These are phyloP conservation scores for Bimuria novae-zelandiae DNA, from an alignment of 2,329 filamentous ascomycete genomes.

Conservation along the genomic window DNA sequence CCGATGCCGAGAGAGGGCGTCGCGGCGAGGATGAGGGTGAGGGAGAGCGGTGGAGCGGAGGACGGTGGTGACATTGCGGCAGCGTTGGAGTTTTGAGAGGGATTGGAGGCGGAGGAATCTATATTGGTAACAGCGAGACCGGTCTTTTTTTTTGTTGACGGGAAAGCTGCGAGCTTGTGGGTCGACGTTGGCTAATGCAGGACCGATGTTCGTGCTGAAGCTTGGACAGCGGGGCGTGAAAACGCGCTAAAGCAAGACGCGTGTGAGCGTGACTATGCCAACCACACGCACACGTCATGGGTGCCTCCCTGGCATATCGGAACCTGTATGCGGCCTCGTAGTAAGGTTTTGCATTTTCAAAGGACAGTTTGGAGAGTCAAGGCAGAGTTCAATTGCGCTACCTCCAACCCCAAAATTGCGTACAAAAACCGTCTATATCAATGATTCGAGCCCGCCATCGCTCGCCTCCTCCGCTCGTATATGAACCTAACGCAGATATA, in stretches of 20 bases:
- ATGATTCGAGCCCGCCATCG: background rate
- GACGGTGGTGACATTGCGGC: constrained; percentile 15
- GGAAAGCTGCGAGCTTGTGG: no score
- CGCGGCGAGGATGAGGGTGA: constrained; percentile 93
- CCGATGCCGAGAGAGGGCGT: constrained; percentile 93
- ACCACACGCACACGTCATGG: no score
- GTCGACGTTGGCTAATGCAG: no score
- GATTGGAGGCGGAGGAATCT: background rate
- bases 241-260: constrained; percentile 27
- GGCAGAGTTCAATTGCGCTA: background rate
- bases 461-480: background rate
- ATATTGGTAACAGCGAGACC: no score
- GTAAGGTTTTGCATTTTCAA: no score
- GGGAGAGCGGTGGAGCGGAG: constrained; percentile 52
- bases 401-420: background rate
- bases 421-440: background rate
- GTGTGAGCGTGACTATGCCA: constrained; percentile 32
- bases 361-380: background rate
- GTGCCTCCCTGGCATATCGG: no score
- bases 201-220: background rate
- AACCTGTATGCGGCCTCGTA: no score
- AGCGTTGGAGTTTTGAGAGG: background rate
- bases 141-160: no score
- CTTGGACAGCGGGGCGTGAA: constrained; percentile 8
- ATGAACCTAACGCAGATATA: constrained; percentile 18